These are phyloP conservation scores for Pleurotus ostreatus DNA, from an alignment of 768 basidiomycete genomes.

Conservation along the genomic window DNA sequence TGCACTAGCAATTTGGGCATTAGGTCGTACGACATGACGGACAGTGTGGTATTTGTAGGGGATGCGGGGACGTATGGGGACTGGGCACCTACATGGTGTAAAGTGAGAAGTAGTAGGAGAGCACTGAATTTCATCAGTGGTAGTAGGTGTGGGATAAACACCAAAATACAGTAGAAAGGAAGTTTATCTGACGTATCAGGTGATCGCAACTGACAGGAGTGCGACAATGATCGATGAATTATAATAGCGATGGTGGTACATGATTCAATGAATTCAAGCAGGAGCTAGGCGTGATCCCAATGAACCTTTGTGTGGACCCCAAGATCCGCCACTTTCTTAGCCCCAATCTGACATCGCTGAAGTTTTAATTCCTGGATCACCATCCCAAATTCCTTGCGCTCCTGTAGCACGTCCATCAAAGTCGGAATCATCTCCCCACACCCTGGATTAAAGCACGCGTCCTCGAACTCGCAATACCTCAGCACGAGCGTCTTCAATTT, in stretches of 20 bases:
- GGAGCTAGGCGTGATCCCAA: not conserved
- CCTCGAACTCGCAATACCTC: not conserved
- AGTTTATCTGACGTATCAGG: no score
- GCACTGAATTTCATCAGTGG: no score
- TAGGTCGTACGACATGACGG: slow-evolving; percentile 11
- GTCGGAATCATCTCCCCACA: not conserved
- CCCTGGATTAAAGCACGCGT: not conserved
- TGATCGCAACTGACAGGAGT: no score
- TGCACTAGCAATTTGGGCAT: not conserved
- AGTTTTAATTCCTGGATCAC: not conserved
- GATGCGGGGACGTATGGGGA: slow-evolving; percentile 65
- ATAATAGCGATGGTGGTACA: no score
- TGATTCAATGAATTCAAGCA: no score
- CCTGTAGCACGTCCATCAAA: not conserved
- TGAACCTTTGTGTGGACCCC: not conserved
- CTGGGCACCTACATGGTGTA: no score
- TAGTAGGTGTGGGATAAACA: no score
- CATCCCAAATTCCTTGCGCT: not conserved
- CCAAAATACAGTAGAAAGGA: no score
- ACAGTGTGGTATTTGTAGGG: slow-evolving; percentile 62
- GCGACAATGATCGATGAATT: no score
- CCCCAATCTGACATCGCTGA: slow-evolving; percentile 1
- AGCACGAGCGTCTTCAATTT: not conserved
- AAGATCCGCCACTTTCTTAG: not conserved
- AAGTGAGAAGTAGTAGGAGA: no score